phyloP scores from a whole-genome alignment of 2,329 filamentous ascomycete genomes.

The Pseudocercospora cruenta region DNA sequence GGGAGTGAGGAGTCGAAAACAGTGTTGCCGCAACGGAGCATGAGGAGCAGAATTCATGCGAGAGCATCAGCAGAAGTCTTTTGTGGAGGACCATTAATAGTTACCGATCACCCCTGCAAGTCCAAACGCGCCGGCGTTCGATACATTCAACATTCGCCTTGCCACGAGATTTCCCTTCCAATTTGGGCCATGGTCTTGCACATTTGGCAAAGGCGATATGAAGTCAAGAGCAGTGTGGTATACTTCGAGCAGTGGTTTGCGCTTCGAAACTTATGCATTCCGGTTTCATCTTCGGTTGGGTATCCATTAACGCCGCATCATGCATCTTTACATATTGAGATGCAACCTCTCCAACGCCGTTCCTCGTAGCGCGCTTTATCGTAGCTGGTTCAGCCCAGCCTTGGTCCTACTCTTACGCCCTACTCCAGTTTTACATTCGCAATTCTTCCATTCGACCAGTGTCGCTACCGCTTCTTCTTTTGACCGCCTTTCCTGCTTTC shows the following conservation, averaged over 20 bases:
- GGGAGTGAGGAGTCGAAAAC: not conserved
- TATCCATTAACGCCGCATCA: not conserved
- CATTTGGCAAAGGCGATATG: not conserved
- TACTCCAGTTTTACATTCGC: not conserved
- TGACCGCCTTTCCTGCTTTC: slow-evolving; percentile 37
- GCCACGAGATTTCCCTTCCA: not conserved
- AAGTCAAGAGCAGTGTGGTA: not conserved
- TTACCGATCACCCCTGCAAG: not conserved
- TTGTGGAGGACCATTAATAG: not conserved
- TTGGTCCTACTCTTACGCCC: too few relatives aligned
- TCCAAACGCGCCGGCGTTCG: not conserved
- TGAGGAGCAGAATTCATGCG: not conserved
- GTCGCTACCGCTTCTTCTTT: slow-evolving; percentile 44
- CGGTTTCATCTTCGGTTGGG: not conserved
- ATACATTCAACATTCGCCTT: not conserved
- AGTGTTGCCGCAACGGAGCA: not conserved
- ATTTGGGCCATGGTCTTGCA: not conserved
- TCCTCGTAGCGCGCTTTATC: not conserved
- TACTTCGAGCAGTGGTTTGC: not conserved
- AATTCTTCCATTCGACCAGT: not conserved
- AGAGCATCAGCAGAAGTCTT: not conserved
- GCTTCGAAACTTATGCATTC: not conserved
- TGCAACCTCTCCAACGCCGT: not conserved
- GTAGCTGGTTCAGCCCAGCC: not conserved
- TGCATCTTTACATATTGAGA: not conserved